phyloP scores from a whole-genome alignment of 164 flowering plant genomes.

The Piper betle region DNA sequence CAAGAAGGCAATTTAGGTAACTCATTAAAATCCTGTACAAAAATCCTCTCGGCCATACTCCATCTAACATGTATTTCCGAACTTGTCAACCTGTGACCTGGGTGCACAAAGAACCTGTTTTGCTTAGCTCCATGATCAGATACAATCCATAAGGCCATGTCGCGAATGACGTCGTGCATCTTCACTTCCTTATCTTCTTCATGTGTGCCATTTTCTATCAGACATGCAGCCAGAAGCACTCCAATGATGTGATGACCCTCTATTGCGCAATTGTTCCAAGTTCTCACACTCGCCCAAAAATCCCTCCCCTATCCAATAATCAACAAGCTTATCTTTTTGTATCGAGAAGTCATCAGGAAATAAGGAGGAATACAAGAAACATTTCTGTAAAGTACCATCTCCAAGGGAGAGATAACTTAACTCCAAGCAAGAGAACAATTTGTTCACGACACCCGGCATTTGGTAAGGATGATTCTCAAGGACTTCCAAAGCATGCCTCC shows the following conservation, averaged over 20 bases:
- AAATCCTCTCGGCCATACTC: constrained; percentile 7
- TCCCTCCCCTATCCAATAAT: constrained; percentile 8
- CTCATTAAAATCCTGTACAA: constrained; percentile 1
- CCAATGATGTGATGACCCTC: constrained; percentile 2
- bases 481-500: constrained; percentile 4
- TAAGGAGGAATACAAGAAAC: constrained; percentile 6
- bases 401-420: constrained; percentile 5
- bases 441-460: not conserved
- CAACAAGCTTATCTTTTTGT: not conserved
- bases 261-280: not conserved
- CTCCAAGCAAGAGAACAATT: constrained; percentile 2
- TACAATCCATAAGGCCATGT: constrained; percentile 10
- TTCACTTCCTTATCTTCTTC: not conserved
- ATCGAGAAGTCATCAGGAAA: constrained; percentile 6
- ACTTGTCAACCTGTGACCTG: not conserved
- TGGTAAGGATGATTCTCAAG: not conserved
- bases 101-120: constrained; percentile 3
- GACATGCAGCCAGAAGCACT: constrained; percentile 4
- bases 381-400: not conserved
- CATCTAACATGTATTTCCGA: constrained; percentile 1
- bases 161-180: constrained; percentile 10
- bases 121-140: constrained; percentile 1
- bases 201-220: constrained; percentile 4
- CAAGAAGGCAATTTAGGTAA: constrained; percentile 3
- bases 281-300: constrained; percentile 2